Evolutionary conservation across 768 basidiomycete genomes (phyloP).

Genomic region (Glaciozyma martinii): DNA sequence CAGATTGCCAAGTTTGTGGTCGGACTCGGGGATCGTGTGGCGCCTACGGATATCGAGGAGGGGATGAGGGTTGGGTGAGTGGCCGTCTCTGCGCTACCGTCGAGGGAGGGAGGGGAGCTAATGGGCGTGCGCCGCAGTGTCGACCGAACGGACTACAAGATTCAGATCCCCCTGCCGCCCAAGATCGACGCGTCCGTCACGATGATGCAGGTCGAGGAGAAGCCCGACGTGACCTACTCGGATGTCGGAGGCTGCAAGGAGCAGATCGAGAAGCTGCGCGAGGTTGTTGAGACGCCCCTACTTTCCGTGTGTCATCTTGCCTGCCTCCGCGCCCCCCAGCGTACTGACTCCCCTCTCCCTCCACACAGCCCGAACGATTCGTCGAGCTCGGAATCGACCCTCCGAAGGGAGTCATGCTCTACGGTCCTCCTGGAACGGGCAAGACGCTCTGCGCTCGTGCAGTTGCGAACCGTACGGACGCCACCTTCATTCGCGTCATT

Average conservation of each 20-base stretch:
- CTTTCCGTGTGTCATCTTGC: slow-evolving; percentile 59
- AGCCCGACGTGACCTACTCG: slow-evolving; percentile 94
- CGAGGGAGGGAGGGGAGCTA: slow-evolving; percentile 8
- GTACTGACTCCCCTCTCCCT: slow-evolving; percentile 24
- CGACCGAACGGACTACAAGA: slow-evolving; percentile 93
- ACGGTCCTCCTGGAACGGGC: slow-evolving; percentile 90
- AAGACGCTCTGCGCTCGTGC: slow-evolving; percentile 98
- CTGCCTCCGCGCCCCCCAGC: not conserved
- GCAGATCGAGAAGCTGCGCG: slow-evolving; percentile 96
- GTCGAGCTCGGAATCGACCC: slow-evolving; percentile 98
- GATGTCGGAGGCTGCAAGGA: slow-evolving; percentile 99
- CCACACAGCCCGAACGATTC: slow-evolving; percentile 84
- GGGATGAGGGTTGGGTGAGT: slow-evolving; percentile 99
- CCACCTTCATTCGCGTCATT: slow-evolving; percentile 97
- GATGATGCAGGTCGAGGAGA: slow-evolving; percentile 99
- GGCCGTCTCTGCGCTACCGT: slow-evolving; percentile 1
- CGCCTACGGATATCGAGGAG: slow-evolving; percentile 97
- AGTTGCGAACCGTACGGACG: slow-evolving; percentile 96
- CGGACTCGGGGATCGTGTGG: slow-evolving; percentile 88
- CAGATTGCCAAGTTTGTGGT: slow-evolving; percentile 99
- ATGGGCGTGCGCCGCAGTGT: slow-evolving; percentile 50
- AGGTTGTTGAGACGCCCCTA: slow-evolving; percentile 93
- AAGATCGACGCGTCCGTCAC: slow-evolving; percentile 99
- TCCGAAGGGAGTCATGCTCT: slow-evolving; percentile 92
- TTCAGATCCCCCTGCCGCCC: slow-evolving; percentile 94